Conservation (phyloP, 371 early-diverging fungal genomes). For the Mucor racemosus region DNA sequence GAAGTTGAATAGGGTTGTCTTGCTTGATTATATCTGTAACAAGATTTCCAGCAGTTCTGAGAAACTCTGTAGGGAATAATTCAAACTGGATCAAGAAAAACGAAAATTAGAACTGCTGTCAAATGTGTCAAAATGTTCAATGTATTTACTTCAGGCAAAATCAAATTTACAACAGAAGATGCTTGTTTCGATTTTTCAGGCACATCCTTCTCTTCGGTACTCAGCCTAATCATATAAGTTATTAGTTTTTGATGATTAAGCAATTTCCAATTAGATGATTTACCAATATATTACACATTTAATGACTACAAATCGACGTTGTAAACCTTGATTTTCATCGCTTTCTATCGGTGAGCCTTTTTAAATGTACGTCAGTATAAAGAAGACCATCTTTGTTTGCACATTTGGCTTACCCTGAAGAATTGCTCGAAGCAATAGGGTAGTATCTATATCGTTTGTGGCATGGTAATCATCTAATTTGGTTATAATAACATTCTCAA, state of each 20-base stretch:
- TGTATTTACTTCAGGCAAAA: constrained; percentile 42
- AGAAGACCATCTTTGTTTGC: not conserved
- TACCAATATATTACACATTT: constrained; percentile 48
- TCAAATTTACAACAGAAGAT: constrained; percentile 33
- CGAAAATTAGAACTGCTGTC: not conserved
- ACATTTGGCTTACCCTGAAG: constrained; percentile 37
- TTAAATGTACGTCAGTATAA: constrained; percentile 18
- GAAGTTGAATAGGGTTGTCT: constrained; percentile 43
- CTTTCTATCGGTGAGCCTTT: constrained; percentile 51
- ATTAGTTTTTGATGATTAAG: not conserved
- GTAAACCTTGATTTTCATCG: constrained; percentile 20
- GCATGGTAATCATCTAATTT: constrained; percentile 22
- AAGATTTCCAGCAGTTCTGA: constrained; percentile 22
- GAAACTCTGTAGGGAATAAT: constrained; percentile 15
- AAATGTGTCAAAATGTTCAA: not conserved
- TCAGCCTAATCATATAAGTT: constrained; percentile 8
- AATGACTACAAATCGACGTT: constrained; percentile 38
- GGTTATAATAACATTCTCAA: not conserved
- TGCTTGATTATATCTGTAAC: constrained; percentile 27
- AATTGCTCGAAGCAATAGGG: constrained; percentile 47
- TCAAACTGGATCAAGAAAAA: constrained; percentile 34
- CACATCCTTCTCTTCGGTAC: constrained; percentile 23
- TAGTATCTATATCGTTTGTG: constrained; percentile 42
- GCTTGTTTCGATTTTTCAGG: constrained; percentile 29
- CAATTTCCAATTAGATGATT: not conserved